Base-by-base conservation (phyloP, 495 filamentous ascomycete species). In the Usnea hakonensis region DNA sequence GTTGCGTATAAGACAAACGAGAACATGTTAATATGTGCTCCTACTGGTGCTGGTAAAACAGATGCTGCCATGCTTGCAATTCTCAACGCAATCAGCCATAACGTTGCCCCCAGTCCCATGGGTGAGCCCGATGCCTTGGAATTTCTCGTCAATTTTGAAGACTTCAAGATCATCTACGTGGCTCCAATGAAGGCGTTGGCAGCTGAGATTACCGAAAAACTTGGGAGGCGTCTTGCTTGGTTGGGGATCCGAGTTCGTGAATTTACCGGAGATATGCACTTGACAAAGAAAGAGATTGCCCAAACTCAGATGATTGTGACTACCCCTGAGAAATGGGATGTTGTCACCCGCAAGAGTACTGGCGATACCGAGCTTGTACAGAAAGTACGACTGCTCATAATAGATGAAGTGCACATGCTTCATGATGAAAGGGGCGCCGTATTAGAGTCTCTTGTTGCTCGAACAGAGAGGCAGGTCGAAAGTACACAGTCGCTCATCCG, bases 361-460 rank as follows among this genome's bases (percentile, higher is more conserved):
- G 94, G 94, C 4, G 94, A 99, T 70, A 97, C 95, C 8, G 95
- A 97, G 70, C 81, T 99, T 14, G 94, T 97, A 5, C 94, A 97
- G 68, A 98, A 99, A 68, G 94, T 99, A 14, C 84, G 94, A 21
- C 77, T 99, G 35, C 81, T 99, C 56, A 97, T 99, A 65, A 96
- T 99, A 69, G 94, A 99, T 73, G 94, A 99, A 75, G 94, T 99
- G 3, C 94, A 99, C 68, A 99, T 99, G 94, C 86, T 99, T 66
- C 94, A 99, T 69, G 94, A 99, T 71, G 94, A 97, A 70, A 85
- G 94, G 68, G 94, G 94, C 68, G 91, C 94, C 8, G 95, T 99
- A 14, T 81, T 99, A 55, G 94, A 99, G 70, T 96, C 91, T 8
- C 77, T 99, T 55, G 94, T 97, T 21, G 94, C 94, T 7, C 84